Percentiles rank a stretch among this genome's conserved stretches.
These are phyloP conservation scores for Lobulomyces angularis DNA, from an alignment of 192 early-diverging fungal genomes.

Conservation along the genomic window DNA sequence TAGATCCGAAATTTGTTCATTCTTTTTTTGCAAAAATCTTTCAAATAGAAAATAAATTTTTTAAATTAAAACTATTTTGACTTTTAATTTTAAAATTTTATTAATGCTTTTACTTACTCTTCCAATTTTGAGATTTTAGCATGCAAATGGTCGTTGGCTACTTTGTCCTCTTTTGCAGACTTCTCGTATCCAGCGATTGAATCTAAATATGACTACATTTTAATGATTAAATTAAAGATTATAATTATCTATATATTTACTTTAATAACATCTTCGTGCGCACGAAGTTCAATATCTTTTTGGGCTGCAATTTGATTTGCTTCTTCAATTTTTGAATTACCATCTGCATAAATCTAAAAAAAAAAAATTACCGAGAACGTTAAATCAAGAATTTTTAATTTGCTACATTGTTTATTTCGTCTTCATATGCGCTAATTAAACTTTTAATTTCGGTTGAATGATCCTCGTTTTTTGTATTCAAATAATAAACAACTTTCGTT, in stretches of 20 bases:
- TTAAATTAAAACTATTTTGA: too few relatives aligned
- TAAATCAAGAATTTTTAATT: too few relatives aligned
- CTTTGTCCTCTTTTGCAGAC: background rate
- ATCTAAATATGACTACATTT: slow-evolving; percentile 15
- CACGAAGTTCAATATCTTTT: slow-evolving; percentile 16
- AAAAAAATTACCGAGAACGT: too few relatives aligned
- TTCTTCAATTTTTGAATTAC: slow-evolving; percentile 14
- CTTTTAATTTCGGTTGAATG: slow-evolving; percentile 30
- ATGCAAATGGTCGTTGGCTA: too few relatives aligned
- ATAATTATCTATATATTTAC: slow-evolving; percentile 5
- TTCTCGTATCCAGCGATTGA: slow-evolving; percentile 9
- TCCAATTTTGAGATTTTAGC: too few relatives aligned
- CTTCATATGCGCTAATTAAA: slow-evolving; percentile 31
- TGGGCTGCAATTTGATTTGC: slow-evolving; percentile 13
- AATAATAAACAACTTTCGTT: slow-evolving; percentile 48
- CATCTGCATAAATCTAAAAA: too few relatives aligned
- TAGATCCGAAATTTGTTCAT: too few relatives aligned
- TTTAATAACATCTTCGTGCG: slow-evolving; percentile 22
- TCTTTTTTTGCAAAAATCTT: too few relatives aligned
- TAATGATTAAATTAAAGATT: background rate
- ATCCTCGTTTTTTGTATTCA: slow-evolving; percentile 51
- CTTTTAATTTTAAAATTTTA: too few relatives aligned
- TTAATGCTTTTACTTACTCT: too few relatives aligned
- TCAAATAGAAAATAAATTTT: too few relatives aligned
- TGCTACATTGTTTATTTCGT: slow-evolving; percentile 32